These are phyloP conservation scores for Hamigera avellanea DNA, from an alignment of 495 filamentous ascomycete species.

Conservation along the genomic window DNA sequence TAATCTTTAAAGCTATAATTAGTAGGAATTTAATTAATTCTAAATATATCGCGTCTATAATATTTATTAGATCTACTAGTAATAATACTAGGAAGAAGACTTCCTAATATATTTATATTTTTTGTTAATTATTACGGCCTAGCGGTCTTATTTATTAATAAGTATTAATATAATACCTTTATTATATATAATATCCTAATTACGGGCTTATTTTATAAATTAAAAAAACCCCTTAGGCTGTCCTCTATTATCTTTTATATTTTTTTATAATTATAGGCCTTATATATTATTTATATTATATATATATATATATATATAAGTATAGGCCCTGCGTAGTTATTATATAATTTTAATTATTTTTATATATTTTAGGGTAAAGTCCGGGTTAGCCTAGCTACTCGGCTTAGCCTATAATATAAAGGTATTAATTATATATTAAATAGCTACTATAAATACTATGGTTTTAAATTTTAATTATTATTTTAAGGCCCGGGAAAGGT, in stretches of 20 bases:
- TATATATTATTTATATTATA: background rate
- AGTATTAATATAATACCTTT: slow-evolving; percentile 1
- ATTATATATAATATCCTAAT: background rate
- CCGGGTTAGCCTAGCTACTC: slow-evolving; percentile 2
- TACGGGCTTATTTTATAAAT: slow-evolving; percentile 6
- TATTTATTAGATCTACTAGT: slow-evolving; percentile 11
- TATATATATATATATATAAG: background rate
- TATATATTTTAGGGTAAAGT: slow-evolving; percentile 4
- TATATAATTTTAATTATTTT: slow-evolving; percentile 2
- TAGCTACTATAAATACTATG: background rate
- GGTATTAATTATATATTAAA: background rate
- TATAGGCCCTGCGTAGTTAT: background rate
- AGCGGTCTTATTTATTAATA: background rate
- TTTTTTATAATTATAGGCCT: background rate
- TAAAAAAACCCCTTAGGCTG: slow-evolving; percentile 5
- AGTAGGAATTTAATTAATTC: slow-evolving; percentile 6
- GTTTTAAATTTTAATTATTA: background rate
- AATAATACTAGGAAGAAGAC: slow-evolving; percentile 15
- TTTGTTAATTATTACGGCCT: slow-evolving; percentile 2
- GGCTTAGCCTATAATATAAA: slow-evolving; percentile 4
- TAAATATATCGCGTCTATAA: slow-evolving; percentile 7
- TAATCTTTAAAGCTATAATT: slow-evolving; percentile 10
- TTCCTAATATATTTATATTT: slow-evolving; percentile 6
- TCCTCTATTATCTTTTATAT: slow-evolving; percentile 1
- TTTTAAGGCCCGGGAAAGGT: background rate